phyloP scores from a whole-genome alignment of 495 filamentous ascomycete species.

The Trichoderma reesei region DNA sequence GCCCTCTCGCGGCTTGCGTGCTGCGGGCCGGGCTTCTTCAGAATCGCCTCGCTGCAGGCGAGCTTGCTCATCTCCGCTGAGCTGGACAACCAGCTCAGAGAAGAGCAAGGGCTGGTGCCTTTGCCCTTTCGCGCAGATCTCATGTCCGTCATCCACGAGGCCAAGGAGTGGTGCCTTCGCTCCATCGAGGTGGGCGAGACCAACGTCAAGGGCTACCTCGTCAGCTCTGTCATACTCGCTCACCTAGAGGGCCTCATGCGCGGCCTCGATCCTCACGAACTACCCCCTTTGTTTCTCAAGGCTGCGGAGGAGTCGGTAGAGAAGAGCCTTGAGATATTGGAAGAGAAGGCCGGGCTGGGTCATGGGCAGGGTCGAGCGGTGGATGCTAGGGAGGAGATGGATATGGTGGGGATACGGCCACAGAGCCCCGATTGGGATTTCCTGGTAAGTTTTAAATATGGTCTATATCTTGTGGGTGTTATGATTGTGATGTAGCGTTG shows the following conservation, averaged over 20 bases:
- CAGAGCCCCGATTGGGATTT: slow-evolving; percentile 3
- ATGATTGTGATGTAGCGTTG: neutral
- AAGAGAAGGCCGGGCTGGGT: neutral
- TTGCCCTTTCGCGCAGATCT: slow-evolving; percentile 26
- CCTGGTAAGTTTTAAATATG: neutral
- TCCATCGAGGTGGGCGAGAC: slow-evolving; percentile 44
- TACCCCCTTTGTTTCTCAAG: neutral
- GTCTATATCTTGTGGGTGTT: neutral
- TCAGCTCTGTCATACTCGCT: slow-evolving; percentile 34
- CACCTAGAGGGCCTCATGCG: slow-evolving; percentile 34
- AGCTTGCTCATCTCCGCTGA: slow-evolving; percentile 38
- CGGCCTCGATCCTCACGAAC: slow-evolving; percentile 12
- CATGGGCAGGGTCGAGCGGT: neutral
- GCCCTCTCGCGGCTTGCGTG: slow-evolving; percentile 34
- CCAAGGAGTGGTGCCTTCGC: slow-evolving; percentile 33
- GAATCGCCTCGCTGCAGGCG: slow-evolving; percentile 33
- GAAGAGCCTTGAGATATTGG: neutral
- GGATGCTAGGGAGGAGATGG: neutral
- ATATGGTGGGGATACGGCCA: neutral
- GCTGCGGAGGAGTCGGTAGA: neutral
- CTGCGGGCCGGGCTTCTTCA: slow-evolving; percentile 41
- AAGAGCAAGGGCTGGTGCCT: slow-evolving; percentile 30
- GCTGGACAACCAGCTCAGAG: slow-evolving; percentile 43
- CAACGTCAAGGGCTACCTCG: slow-evolving; percentile 45
- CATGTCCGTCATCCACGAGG: slow-evolving; percentile 36